Conservation (phyloP, 148 eudicot genomes). For the Mesembryanthemum crystallinum region DNA sequence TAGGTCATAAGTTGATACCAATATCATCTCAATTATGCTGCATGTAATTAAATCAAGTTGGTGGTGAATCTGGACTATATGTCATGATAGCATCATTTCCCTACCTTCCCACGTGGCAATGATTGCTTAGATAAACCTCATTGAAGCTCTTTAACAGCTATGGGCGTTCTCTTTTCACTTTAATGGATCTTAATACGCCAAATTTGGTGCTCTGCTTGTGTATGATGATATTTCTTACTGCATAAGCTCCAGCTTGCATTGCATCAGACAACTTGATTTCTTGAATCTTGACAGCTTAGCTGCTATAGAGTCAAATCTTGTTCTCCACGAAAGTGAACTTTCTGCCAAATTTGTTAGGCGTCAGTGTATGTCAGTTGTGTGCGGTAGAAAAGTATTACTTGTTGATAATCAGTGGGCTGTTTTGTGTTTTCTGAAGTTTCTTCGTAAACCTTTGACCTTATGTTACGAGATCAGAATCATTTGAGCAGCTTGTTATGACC, state of each 20-base stretch:
- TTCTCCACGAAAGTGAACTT: constrained; percentile 15
- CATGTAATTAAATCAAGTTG: constrained; percentile 15
- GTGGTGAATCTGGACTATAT: constrained; percentile 1
- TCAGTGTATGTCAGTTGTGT: constrained; percentile 5
- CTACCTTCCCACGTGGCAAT: constrained; percentile 37
- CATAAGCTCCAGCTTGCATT: constrained; percentile 31
- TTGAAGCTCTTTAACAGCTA: constrained; percentile 11
- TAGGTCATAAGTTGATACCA: constrained; percentile 33
- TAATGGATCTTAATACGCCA: not conserved
- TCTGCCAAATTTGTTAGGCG: constrained; percentile 14
- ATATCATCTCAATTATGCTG: constrained; percentile 26
- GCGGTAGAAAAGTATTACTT: not conserved
- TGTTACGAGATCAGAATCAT: constrained; percentile 2
- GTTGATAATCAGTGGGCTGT: not conserved
- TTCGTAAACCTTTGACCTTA: not conserved
- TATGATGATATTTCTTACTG: constrained; percentile 9
- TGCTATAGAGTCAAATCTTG: constrained; percentile 16
- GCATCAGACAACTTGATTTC: constrained; percentile 22
- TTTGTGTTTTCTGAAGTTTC: not conserved
- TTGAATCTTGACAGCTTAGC: constrained; percentile 27
- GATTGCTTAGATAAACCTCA: constrained; percentile 32
- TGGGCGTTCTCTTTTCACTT: not conserved
- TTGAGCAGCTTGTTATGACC: not conserved
- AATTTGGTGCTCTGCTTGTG: not conserved
- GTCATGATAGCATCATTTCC: constrained; percentile 31